Conservation (phyloP, 2,329 filamentous ascomycete genomes). For the Fusarium sp. region DNA sequence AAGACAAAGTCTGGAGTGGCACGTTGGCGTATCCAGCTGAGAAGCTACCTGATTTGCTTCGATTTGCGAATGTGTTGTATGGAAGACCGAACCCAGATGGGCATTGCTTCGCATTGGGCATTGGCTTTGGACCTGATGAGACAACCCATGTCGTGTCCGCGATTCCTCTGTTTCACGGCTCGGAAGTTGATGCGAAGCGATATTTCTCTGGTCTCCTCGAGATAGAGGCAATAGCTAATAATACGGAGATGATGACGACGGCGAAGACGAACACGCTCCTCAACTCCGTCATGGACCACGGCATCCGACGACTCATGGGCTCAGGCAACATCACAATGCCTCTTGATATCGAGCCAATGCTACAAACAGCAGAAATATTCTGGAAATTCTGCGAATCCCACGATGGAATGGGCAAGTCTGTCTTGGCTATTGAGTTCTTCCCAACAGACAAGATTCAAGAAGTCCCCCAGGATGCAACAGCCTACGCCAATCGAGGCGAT, state of each 20-base stretch:
- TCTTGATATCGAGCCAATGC: constrained; percentile 42
- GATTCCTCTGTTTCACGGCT: constrained; percentile 38
- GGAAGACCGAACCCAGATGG: constrained; percentile 22
- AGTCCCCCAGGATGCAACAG: constrained; percentile 51
- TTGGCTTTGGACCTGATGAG: constrained; percentile 37
- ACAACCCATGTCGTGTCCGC: constrained; percentile 25
- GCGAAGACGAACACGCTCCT: constrained; percentile 40
- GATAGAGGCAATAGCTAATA: constrained; percentile 7
- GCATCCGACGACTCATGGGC: constrained; percentile 41
- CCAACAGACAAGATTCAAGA: constrained; percentile 52
- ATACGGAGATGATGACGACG: constrained; percentile 33
- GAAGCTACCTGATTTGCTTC: constrained; percentile 40
- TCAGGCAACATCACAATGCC: constrained; percentile 49
- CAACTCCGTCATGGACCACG: constrained; percentile 41
- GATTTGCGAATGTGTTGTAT: constrained; percentile 38
- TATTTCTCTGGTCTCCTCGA: constrained; percentile 38
- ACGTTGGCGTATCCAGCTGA: constrained; percentile 40
- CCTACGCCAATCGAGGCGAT: constrained; percentile 57
- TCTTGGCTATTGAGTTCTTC: constrained; percentile 54
- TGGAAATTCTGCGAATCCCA: constrained; percentile 37
- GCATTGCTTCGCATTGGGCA: constrained; percentile 39
- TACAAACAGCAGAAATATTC: constrained; percentile 46
- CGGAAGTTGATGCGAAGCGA: constrained; percentile 16
- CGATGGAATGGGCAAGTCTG: constrained; percentile 37
- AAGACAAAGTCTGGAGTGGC: constrained; percentile 48